Evolutionary conservation across 192 early-diverging fungal species (phyloP).

Genomic region (Anaeromyces robustus): DNA sequence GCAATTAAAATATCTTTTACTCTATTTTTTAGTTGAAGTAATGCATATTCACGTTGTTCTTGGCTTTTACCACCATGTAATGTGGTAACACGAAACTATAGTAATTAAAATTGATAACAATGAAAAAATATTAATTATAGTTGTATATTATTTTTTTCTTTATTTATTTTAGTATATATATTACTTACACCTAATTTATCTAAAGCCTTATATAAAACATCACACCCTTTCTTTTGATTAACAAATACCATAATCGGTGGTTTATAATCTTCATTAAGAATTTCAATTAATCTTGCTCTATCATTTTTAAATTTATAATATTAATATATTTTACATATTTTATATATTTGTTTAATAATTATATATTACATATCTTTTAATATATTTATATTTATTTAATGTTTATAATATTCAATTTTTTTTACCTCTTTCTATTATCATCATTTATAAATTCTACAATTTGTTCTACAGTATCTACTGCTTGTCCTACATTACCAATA

Average conservation of each 20-base stretch:
- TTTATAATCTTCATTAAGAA: constrained; percentile 52
- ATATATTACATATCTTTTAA: too few species aligned
- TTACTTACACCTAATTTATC: constrained; percentile 45
- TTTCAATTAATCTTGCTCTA: constrained; percentile 54
- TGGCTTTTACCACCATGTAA: constrained; percentile 95
- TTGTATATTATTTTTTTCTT: too few species aligned
- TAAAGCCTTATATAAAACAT: constrained; percentile 64
- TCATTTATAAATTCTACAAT: constrained; percentile 80
- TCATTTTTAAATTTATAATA: too few species aligned
- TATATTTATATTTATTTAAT: too few species aligned
- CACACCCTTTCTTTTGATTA: constrained; percentile 88
- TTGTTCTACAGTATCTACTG: constrained; percentile 92
- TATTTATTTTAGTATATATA: background rate
- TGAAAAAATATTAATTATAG: too few species aligned
- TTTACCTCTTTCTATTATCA: constrained; percentile 66
- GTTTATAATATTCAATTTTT: too few species aligned
- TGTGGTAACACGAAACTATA: constrained; percentile 47
- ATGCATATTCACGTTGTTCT: constrained; percentile 83
- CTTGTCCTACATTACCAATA: constrained; percentile 91
- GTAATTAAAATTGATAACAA: constrained; percentile 5
- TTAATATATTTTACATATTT: too few species aligned
- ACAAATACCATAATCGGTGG: constrained; percentile 95
- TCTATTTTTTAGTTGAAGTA: constrained; percentile 67
- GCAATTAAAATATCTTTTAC: constrained; percentile 80
- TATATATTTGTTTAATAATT: background rate